phyloP scores from a whole-genome alignment of 2,329 filamentous ascomycete species.

The Monilinia laxa region DNA sequence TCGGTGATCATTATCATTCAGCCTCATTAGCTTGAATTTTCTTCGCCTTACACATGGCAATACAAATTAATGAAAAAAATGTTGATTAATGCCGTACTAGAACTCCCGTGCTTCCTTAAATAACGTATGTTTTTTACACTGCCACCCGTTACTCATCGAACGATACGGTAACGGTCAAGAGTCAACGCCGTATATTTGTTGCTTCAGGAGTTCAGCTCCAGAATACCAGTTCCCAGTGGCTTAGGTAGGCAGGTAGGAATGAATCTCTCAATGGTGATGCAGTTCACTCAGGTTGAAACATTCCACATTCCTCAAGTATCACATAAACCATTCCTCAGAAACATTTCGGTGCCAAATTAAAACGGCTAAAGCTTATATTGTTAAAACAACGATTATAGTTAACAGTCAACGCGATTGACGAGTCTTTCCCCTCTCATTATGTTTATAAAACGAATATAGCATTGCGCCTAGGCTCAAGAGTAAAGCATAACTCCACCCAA shows the following conservation, averaged over 20 bases:
- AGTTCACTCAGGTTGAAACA: not conserved
- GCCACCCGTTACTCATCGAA: too few species aligned
- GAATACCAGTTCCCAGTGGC: not conserved
- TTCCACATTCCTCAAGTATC: not conserved
- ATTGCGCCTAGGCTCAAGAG: not conserved
- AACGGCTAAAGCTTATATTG: constrained; percentile 5
- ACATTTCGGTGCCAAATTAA: constrained; percentile 1
- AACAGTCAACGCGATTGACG: not conserved
- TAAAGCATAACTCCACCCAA: not conserved
- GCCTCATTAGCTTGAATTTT: not conserved
- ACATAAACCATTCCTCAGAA: not conserved
- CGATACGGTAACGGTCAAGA: not conserved
- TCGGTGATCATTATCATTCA: not conserved
- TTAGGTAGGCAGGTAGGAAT: not conserved
- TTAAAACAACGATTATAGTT: not conserved
- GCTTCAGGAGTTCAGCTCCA: not conserved
- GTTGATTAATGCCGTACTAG: not conserved
- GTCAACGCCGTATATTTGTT: not conserved
- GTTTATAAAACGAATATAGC: constrained; percentile 3
- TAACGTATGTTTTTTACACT: not conserved
- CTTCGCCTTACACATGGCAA: too few species aligned
- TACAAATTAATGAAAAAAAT: not conserved
- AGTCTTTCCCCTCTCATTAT: not conserved
- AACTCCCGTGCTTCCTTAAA: not conserved
- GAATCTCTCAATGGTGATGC: not conserved